Base-by-base conservation (phyloP, 2,329 filamentous ascomycete genomes). In the Talaromyces sp. region DNA sequence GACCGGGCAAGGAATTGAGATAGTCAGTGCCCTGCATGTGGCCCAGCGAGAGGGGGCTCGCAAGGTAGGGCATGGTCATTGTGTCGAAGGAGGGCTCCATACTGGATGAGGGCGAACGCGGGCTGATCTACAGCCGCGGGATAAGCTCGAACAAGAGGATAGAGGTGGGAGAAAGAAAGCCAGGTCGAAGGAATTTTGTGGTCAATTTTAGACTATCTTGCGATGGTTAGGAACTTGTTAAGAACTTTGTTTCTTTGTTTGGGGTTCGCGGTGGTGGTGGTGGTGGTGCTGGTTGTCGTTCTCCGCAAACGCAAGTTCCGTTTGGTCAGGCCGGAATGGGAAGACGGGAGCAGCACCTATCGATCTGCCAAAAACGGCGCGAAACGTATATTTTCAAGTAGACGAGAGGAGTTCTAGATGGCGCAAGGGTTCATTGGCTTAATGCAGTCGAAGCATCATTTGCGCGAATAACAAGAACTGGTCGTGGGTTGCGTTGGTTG, bases 41-140 rank as follows among this genome's bases (percentile, higher is more conserved):
- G 58, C 83, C 80, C 67, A 87, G 82, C 63, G 83, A 82, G 73
- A 87, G 79, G 68, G 85, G 84, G 69, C 82, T 84, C 64, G 83
- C 81, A 76, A 87, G 77, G 72, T 87, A 89, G n/a, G 85, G 84
- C 86, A 88, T 87, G 74, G 83, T 81, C 77, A 85, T 83, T 69
- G 84, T 84, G 74, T 87, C 85, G 77, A 85, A 87, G 75, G 84
- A 82, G n/a, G 64, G 52, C 72, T 87, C 85, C 81, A 83, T 83
- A 67, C 71, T 74, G 70, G 70, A 66, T 67, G 70, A 43, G 33
- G 17, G 31, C 52, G 31, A 19, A 43, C 39, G 58, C 33, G 60
- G 57, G 62, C 61, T 50, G 64, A 45, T 25, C 39, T 58, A 41
- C 45, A 61, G 60, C 61, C 66, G 54, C 54, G 49, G 57, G 35